These are phyloP conservation scores for Claviceps sp. DNA, from an alignment of 2,329 filamentous ascomycete genomes.

Conservation along the genomic window DNA sequence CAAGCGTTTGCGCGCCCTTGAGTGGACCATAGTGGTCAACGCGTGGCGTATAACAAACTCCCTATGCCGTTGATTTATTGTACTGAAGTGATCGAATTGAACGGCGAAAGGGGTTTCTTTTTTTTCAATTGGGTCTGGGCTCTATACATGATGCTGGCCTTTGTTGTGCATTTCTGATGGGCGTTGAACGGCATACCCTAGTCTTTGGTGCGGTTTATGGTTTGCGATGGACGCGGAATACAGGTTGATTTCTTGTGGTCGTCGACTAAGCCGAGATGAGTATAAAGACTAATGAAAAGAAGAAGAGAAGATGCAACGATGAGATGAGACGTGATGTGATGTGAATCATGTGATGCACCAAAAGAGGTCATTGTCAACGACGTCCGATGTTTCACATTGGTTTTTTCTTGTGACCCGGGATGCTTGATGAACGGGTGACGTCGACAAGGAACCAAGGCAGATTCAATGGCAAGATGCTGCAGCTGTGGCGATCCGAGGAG, in stretches of 20 bases:
- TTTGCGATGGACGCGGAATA: neutral
- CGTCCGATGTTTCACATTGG: no score
- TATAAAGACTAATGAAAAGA: slow-evolving; percentile 1
- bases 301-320: neutral
- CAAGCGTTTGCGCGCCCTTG: slow-evolving; percentile 19
- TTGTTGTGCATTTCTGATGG: slow-evolving; percentile 20
- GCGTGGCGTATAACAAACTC: neutral
- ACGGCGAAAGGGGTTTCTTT: neutral
- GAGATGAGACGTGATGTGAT: no score
- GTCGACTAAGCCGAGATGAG: neutral
- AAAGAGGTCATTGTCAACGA: no score
- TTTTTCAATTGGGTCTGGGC: neutral
- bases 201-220: slow-evolving; percentile 9
- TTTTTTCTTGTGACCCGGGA: no score
- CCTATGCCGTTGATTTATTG: slow-evolving; percentile 2
- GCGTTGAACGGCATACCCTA: slow-evolving; percentile 21
- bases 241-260: neutral
- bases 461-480: no score
- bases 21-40: slow-evolving; percentile 1
- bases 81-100: neutral
- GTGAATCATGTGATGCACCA: no score
- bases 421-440: no score
- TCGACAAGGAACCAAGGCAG: no score
- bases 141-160: slow-evolving; percentile 2
- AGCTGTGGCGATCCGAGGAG: no score